A percentile compares a stretch with the other conserved stretches of the same genome.
Evolutionary conservation across 1,139 yeast species (phyloP).

Genomic region (Geotrichum aggregatum): DNA sequence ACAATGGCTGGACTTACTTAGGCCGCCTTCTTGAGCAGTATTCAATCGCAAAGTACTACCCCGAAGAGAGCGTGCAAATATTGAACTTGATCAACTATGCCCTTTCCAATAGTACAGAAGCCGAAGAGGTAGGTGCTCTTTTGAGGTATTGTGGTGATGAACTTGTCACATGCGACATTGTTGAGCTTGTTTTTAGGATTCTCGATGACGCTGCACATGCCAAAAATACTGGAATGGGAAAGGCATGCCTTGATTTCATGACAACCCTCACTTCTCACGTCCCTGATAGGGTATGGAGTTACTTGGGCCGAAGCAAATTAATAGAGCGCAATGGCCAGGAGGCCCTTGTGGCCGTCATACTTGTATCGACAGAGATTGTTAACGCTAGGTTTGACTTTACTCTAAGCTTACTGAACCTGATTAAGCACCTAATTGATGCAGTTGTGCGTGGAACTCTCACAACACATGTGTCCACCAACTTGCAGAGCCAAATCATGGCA

Average conservation of each 20-base stretch:
- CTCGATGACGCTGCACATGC: slow-evolving; percentile 65
- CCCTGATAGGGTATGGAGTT: slow-evolving; percentile 68
- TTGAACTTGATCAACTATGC: slow-evolving; percentile 51
- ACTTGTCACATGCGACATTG: slow-evolving; percentile 61
- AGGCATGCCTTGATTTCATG: slow-evolving; percentile 51
- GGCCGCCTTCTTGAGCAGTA: slow-evolving; percentile 72
- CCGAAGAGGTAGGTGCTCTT: slow-evolving; percentile 43
- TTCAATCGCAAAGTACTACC: slow-evolving; percentile 41
- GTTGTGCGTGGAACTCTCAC: slow-evolving; percentile 44
- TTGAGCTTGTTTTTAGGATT: slow-evolving; percentile 61
- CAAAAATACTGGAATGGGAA: slow-evolving; percentile 48
- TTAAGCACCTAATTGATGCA: slow-evolving; percentile 51
- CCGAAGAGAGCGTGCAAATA: slow-evolving; percentile 46
- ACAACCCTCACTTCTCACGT: slow-evolving; percentile 45
- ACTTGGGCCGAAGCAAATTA: slow-evolving; percentile 61
- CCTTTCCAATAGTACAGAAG: slow-evolving; percentile 44
- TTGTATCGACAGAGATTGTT: slow-evolving; percentile 72
- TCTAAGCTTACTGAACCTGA: slow-evolving; percentile 52
- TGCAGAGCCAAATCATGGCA: slow-evolving; percentile 55
- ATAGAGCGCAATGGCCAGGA: slow-evolving; percentile 65
- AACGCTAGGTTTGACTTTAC: slow-evolving; percentile 66
- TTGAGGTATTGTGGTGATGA: slow-evolving; percentile 53
- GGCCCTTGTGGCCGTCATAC: slow-evolving; percentile 57
- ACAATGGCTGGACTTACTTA: slow-evolving; percentile 81
- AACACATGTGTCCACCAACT: slow-evolving; percentile 39